phyloP scores from a whole-genome alignment of 1,284 basidiomycete genomes.

The Anthracocystis walkeri region DNA sequence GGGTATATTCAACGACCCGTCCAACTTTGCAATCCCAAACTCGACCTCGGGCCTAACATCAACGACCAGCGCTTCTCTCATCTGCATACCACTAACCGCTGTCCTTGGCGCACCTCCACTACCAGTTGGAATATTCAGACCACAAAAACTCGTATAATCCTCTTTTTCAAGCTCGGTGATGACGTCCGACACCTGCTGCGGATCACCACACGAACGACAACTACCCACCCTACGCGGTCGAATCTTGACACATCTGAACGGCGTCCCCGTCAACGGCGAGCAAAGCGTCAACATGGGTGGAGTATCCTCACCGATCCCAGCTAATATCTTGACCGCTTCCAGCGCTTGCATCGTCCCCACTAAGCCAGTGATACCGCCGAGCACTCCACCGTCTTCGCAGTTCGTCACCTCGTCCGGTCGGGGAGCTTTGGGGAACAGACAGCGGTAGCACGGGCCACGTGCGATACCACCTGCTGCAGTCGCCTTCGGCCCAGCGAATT shows the following conservation, averaged over 20 bases:
- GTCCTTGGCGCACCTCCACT: conserved; percentile 63
- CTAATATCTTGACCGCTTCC: conserved; percentile 80
- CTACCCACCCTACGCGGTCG: conserved; percentile 70
- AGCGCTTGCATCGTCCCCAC: conserved; percentile 92
- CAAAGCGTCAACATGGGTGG: conserved; percentile 78
- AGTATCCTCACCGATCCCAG: conserved; percentile 58
- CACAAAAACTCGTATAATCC: conserved; percentile 65
- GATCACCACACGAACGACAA: conserved; percentile 64
- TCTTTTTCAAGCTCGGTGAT: conserved; percentile 56
- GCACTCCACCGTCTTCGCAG: conserved; percentile 90
- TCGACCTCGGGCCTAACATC: conserved; percentile 87
- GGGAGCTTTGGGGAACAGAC: conserved; percentile 79
- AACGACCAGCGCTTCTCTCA: conserved; percentile 73
- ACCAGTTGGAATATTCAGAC: conserved; percentile 13
- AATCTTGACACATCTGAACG: conserved; percentile 85
- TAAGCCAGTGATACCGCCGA: conserved; percentile 89
- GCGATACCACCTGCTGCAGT: not conserved
- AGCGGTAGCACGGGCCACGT: conserved; percentile 90
- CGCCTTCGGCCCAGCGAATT: conserved; percentile 27
- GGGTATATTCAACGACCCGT: conserved; percentile 79
- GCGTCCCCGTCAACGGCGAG: conserved; percentile 77
- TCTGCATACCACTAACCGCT: conserved; percentile 75
- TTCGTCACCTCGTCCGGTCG: conserved; percentile 70
- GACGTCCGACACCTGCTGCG: conserved; percentile 25
- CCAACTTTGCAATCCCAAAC: conserved; percentile 86